Conservation (phyloP, 805 yeast species). For the Helenozyma rhizophorensis region DNA sequence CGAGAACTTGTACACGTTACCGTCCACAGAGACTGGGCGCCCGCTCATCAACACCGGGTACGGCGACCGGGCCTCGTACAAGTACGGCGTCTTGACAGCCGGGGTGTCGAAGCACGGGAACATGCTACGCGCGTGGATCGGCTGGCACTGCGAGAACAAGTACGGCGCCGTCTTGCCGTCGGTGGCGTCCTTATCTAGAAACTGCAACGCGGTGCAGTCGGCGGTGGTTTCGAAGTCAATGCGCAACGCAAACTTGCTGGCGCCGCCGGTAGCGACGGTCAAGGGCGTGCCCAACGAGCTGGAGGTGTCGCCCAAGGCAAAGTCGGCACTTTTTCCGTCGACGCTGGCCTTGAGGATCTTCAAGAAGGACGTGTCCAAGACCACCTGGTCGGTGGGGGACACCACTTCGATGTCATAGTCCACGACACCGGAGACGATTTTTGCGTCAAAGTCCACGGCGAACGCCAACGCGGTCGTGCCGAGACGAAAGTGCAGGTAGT, state of each 20-base stretch:
- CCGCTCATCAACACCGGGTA: constrained; percentile 77
- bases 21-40: constrained; percentile 24
- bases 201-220: constrained; percentile 80
- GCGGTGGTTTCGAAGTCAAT: constrained; percentile 67
- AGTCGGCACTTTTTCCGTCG: constrained; percentile 32
- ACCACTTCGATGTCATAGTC: constrained; percentile 37
- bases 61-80: constrained; percentile 56
- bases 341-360: constrained; percentile 42
- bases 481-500: constrained; percentile 53
- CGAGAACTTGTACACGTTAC: constrained; percentile 43
- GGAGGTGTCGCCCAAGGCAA: constrained; percentile 33
- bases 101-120: constrained; percentile 94
- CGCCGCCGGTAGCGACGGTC: constrained; percentile 21
- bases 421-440: constrained; percentile 54
- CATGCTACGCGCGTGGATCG: constrained; percentile 83
- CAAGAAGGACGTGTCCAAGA: constrained; percentile 68
- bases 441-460: constrained; percentile 50
- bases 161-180: constrained; percentile 66
- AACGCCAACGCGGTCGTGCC: constrained; percentile 49
- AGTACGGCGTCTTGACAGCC: constrained; percentile 64
- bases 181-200: constrained; percentile 71
- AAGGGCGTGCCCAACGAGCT: constrained; percentile 63
- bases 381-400: constrained; percentile 29
- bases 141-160: constrained; percentile 86
- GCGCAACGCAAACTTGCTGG: constrained; percentile 22